Evolutionary conservation across 2,329 filamentous ascomycete genomes (phyloP), one percentile per base, ranked within the genome.

Genomic region (Trematosphaeria pertusa): DNA sequence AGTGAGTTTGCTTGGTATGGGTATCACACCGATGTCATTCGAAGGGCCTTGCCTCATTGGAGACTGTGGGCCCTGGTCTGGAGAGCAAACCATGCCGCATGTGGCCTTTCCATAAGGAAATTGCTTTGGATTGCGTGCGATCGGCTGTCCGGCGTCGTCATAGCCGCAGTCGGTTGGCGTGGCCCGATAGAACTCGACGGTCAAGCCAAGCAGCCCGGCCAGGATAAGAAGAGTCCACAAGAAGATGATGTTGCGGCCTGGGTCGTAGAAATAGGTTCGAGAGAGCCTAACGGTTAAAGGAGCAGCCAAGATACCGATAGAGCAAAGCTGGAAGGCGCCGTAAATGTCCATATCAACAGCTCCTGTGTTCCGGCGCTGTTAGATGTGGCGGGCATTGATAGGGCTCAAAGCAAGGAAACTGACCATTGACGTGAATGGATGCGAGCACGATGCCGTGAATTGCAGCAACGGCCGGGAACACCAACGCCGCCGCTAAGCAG

Each of bases 261-360:
- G 82, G 17, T 81, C 78, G 41, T 83, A 76, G 61, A 87, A 87
- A 60, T 88, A 88, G 0, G 85, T 88, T 12, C 70, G 70, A 1
- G 85, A 87, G 33, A 85, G 65, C 50, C 79, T 77, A 17, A 85
- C 83, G 0, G 84, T 86, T 0, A 84, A 76, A 0, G 85, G 86
- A 3, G 82, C 85, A 1, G 83, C 82, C 3, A 88, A 57, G 12
- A 87, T 84, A 10, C 83, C 85, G 28, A 88, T 84, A 0, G 85
- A 78, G 48, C 85, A 88, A 0, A 87, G 64, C 54, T 88, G 86
- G 51, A 88, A 87, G 7, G 84, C 84, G 1, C 86, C 86, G 46
- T 81, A 88, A 3, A 88, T 74, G 55, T 88, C 86, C 79, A 88
- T 82, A 58, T 88, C 85, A 11, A 87, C 78, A 11, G 82, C 85